These are phyloP conservation scores for Phytopythium mirpurense DNA, from an alignment of 352 stramenopile genomes.

Conservation along the genomic window DNA sequence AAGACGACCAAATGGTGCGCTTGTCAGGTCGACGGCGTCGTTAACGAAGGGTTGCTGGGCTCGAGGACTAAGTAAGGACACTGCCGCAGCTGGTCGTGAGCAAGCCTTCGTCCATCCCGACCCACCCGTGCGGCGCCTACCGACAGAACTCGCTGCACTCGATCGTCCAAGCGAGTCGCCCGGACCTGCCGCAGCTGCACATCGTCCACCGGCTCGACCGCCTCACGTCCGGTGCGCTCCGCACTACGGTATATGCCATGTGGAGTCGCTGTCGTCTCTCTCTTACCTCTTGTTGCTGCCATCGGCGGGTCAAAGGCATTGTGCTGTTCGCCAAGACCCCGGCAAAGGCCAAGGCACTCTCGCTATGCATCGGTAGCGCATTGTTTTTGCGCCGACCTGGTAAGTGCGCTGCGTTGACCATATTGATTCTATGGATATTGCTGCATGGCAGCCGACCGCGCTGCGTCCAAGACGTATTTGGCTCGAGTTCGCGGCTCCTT, in stretches of 20 bases:
- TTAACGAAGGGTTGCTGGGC: too few relatives aligned
- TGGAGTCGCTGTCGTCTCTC: too few relatives aligned
- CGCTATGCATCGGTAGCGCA: slow-evolving; percentile 57
- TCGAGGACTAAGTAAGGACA: too few relatives aligned
- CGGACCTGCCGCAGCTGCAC: slow-evolving; percentile 66
- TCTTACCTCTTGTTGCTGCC: too few relatives aligned
- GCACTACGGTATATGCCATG: neutral
- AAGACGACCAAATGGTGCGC: slow-evolving; percentile 71
- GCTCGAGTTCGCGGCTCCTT: slow-evolving; percentile 91
- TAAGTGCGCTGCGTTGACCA: neutral
- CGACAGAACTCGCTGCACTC: slow-evolving; percentile 92
- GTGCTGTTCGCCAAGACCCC: slow-evolving; percentile 81
- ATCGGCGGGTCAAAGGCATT: slow-evolving; percentile 38
- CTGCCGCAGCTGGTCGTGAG: slow-evolving; percentile 64
- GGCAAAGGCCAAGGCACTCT: slow-evolving; percentile 66
- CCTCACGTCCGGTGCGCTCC: slow-evolving; percentile 86
- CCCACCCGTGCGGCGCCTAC: slow-evolving; percentile 94
- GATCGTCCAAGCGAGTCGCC: slow-evolving; percentile 67
- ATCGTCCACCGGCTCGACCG: slow-evolving; percentile 96
- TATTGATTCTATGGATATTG: slow-evolving; percentile 1
- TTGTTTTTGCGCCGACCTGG: neutral
- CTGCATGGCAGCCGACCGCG: slow-evolving; percentile 43
- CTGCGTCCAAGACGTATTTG: slow-evolving; percentile 94
- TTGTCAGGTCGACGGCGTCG: too few relatives aligned
- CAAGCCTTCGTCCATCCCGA: slow-evolving; percentile 92